These are phyloP conservation scores for Zygnema circumcarinatum DNA, from an alignment of 139 green algal genomes.

Conservation along the genomic window DNA sequence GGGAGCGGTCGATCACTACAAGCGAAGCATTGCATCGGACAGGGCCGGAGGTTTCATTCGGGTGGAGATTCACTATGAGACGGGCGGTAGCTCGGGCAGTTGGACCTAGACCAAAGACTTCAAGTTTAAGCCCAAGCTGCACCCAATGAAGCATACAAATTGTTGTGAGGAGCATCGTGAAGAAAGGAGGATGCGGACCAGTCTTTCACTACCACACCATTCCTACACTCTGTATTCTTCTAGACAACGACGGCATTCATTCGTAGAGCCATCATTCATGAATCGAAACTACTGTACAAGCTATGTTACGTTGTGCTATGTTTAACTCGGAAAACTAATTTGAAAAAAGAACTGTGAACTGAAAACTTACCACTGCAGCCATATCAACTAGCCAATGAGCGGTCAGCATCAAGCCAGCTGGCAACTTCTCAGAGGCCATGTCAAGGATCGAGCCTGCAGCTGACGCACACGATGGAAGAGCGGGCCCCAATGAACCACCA, in stretches of 20 bases:
- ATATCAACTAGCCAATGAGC: not conserved
- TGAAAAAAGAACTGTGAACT: too few relatives aligned
- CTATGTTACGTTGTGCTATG: too few relatives aligned
- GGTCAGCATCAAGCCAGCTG: not conserved
- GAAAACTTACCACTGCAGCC: not conserved
- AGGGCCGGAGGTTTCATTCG: not conserved
- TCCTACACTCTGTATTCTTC: too few relatives aligned
- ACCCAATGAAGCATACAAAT: not conserved
- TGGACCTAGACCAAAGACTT: not conserved
- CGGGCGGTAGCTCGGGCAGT: not conserved
- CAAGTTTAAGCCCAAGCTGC: not conserved
- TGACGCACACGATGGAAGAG: not conserved
- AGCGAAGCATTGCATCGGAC: not conserved
- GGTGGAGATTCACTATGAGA: not conserved
- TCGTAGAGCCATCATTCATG: too few relatives aligned
- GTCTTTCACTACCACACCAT: too few relatives aligned
- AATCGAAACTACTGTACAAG: too few relatives aligned
- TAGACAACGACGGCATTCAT: too few relatives aligned
- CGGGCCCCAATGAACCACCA: not conserved
- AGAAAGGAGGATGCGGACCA: too few relatives aligned
- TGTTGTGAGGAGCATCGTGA: too few relatives aligned
- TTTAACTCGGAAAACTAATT: too few relatives aligned
- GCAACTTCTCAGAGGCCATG: not conserved
- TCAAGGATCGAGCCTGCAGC: not conserved
- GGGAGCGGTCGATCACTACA: not conserved